Evolutionary conservation across 495 filamentous ascomycete genomes (phyloP).

Genomic region (Thermothielavioides terrestris): DNA sequence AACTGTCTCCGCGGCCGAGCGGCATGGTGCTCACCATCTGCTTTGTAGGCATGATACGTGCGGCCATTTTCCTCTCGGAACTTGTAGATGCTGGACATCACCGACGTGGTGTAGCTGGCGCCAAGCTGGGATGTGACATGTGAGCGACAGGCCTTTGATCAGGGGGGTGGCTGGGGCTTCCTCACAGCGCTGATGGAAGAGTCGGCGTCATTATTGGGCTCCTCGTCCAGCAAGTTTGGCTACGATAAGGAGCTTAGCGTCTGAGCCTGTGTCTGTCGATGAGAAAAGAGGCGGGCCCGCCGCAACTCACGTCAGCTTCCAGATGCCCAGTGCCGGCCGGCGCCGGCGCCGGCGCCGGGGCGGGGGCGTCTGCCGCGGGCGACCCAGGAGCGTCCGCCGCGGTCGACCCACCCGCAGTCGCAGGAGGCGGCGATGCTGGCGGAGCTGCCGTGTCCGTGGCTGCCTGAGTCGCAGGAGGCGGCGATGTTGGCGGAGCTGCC

Average conservation of each 20-base stretch:
- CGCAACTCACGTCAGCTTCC: neutral
- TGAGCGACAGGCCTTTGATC: neutral
- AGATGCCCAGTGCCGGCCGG: neutral
- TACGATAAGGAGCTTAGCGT: too few species aligned
- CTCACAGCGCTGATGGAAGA: neutral
- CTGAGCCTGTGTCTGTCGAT: too few species aligned
- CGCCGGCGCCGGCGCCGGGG: too few species aligned
- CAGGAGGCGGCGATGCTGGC: neutral
- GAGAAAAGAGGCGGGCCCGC: too few species aligned
- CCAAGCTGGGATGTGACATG: neutral
- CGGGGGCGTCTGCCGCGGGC: too few species aligned
- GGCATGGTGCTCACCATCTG: neutral
- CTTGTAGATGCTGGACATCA: neutral
- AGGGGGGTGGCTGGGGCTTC: neutral
- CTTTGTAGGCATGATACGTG: conserved; percentile 7
- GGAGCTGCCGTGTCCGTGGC: neutral
- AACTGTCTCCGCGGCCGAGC: neutral
- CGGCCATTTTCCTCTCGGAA: conserved; percentile 36
- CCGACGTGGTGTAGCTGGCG: neutral
- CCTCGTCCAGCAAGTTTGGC: too few species aligned
- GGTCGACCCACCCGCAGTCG: neutral
- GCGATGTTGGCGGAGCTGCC: neutral
- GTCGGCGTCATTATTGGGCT: neutral
- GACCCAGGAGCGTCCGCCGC: too few species aligned
- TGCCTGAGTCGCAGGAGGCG: too few species aligned